Base-by-base conservation (phyloP, 306 rosid species). In the Prunus fruticosa region DNA sequence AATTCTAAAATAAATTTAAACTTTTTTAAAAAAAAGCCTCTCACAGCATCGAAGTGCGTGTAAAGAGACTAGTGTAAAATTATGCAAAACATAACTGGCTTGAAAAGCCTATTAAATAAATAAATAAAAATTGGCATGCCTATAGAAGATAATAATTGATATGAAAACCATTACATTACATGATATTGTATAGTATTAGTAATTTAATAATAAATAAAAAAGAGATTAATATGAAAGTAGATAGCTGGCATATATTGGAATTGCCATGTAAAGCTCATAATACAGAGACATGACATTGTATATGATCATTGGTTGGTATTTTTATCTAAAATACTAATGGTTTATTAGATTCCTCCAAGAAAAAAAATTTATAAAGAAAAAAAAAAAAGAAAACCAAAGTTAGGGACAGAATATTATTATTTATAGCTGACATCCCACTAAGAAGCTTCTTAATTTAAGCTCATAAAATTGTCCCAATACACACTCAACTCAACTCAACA, bases 201-300 rank as follows among this genome's bases (percentile, higher is more conserved):
- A 34, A 34, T 34, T 34, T 38, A 38, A 32, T 46, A 10, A 32
- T 32, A 5, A 5, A 11, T 11, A 47, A 12, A 47, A 3, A 2
- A 3, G 50, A 47, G 3, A 47, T 47, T 3, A 47, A n/a, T 2
- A 11, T n/a, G 9, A 11, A 20, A 58, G 20, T 18, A 5, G 22
- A 18, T 50, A 49, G 74, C 74, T 70, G 74, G 46, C 64, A 32
- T 11, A 19, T 28, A 4, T 51, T 50, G 62, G 61, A 16, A 6
- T 30, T 70, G 46, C 62, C 74, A 70, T 70, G 74, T 11, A 57
- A 57, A 57, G 14, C 63, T 2, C 28, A 22, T 32, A 70, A 70
- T 70, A 56, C 75, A 52, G 19, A 53, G 8, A 32, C 51, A 30
- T 71, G 34, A 71, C 64, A 71, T 53, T 52, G 11, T 71, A 0